Percentiles rank a stretch among this genome's conserved stretches.
Evolutionary conservation across 2,329 filamentous ascomycete species (phyloP).

Genomic region (Aspergillus proliferans): DNA sequence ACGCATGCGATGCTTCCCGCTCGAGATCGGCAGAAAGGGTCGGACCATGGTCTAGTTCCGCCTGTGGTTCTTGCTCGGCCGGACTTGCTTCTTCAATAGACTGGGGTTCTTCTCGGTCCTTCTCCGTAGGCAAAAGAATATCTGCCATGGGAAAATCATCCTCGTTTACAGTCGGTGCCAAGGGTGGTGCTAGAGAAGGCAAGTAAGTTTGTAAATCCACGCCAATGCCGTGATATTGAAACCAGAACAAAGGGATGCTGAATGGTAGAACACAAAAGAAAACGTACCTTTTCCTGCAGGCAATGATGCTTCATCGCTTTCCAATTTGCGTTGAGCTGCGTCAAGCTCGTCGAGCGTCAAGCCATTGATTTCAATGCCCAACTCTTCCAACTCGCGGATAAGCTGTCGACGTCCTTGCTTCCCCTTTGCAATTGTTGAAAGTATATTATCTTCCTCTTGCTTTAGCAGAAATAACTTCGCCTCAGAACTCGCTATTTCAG

Average conservation of each 20-base stretch:
- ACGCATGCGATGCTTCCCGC: slow-evolving; percentile 13
- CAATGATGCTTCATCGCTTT: slow-evolving; percentile 11
- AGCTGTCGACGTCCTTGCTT: slow-evolving; percentile 39
- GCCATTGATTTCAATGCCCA: slow-evolving; percentile 44
- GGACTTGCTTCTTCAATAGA: slow-evolving; percentile 3
- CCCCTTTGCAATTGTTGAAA: slow-evolving; percentile 42
- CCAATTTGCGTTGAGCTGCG: slow-evolving; percentile 22
- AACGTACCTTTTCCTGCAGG: slow-evolving; percentile 17
- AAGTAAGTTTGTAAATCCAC: neutral
- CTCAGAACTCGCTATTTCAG: slow-evolving; percentile 37
- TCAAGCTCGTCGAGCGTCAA: slow-evolving; percentile 41
- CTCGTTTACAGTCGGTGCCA: neutral
- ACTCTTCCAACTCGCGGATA: slow-evolving; percentile 42
- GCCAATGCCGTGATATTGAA: neutral
- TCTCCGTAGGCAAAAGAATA: neutral
- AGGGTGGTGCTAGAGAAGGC: neutral
- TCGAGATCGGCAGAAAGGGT: neutral
- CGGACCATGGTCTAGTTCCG: neutral
- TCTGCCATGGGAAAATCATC: neutral
- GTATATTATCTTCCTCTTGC: slow-evolving; percentile 34
- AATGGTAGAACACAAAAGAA: neutral
- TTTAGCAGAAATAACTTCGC: slow-evolving; percentile 25
- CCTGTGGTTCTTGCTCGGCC: slow-evolving; percentile 2
- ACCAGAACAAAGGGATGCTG: neutral
- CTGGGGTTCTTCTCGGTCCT: neutral